Evolutionary conservation across 2,329 filamentous ascomycete species (phyloP), one percentile per base, ranked within the genome.

Genomic region (Gnomoniopsis sp.): DNA sequence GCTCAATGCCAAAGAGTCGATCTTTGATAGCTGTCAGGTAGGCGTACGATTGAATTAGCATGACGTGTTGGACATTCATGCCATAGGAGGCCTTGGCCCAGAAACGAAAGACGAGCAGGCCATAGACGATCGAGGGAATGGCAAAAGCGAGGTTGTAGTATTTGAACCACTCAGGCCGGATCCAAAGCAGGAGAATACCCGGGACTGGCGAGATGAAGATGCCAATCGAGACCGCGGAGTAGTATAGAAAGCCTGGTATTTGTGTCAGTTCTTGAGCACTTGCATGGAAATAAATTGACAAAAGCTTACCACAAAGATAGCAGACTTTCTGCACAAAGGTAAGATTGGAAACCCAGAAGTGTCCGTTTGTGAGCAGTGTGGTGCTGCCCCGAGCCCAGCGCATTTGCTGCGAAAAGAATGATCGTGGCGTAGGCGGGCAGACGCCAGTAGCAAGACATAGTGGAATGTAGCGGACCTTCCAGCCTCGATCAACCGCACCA

Each of bases 61-160:
- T 72, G 57, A 71, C 64, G 65, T 75, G 72, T 65, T 77, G 74
- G n/a, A 75, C 74, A 58, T 74, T 73, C 64, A 76, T 70, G 17
- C 72, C 73, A 63, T 76, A 77, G 23, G 66, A 65, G 44, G 72
- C 72, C 62, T 74, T 75, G 52, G 72, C 66, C 74, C 74, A 77
- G 58, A 70, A 68, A 3, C 73, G 70, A 58, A 76, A 72, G n/a
- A 73, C 64, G 15, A 75, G 58, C 17, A 74, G 64, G 21, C 71
- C 72, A 63, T 75, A 75, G 19, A 75, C 49, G 52, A 77, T 69
- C 3, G 70, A 74, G 1, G 74, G 74, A 8, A 75, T 66, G 19
- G 74, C 74, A 58, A 76, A 76, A 6, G 74, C 72, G n/a, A 77
- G 67, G 65, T 76, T 76, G 68, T 75, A 76, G 65, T 74, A 77